Conservation (phyloP, 1,284 basidiomycete genomes). For the Schizophyllum amplum region DNA sequence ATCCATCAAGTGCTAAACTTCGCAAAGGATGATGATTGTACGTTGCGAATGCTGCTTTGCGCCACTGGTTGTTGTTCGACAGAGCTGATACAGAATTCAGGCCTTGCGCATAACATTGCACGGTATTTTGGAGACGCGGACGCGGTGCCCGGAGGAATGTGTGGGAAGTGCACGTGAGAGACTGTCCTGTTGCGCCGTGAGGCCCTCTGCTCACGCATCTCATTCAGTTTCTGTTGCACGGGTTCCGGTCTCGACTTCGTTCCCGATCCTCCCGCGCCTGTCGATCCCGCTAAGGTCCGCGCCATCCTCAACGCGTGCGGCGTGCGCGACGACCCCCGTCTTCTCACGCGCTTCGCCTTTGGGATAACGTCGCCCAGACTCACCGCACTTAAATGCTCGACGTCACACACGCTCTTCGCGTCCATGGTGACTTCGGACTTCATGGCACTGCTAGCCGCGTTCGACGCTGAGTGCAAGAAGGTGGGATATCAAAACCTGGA, state of each 20-base stretch:
- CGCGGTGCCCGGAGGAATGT: conserved; percentile 33
- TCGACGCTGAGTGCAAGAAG: conserved; percentile 32
- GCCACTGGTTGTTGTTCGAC: background rate
- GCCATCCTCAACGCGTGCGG: conserved; percentile 35
- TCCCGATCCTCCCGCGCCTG: conserved; percentile 16
- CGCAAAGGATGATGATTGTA: conserved; percentile 38
- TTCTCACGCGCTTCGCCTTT: conserved; percentile 42
- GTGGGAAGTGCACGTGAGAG: conserved; percentile 29
- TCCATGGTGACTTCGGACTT: conserved; percentile 33
- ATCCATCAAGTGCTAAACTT: conserved; percentile 34
- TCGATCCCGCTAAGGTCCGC: conserved; percentile 25
- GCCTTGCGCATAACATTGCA: conserved; percentile 35
- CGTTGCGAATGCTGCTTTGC: conserved; percentile 8
- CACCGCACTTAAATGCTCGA: conserved; percentile 31
- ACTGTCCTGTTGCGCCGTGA: no score
- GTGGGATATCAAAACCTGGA: conserved; percentile 20
- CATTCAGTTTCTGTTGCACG: conserved; percentile 26
- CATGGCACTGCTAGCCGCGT: conserved; percentile 23
- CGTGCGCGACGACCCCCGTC: conserved; percentile 41
- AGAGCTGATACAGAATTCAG: conserved; percentile 18
- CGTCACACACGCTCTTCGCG: conserved; percentile 31
- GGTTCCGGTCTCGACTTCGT: conserved; percentile 31
- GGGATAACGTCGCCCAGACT: conserved; percentile 39
- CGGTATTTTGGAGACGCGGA: conserved; percentile 38
- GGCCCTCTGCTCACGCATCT: no score